A percentile compares a stretch with the other conserved stretches of the same genome.
These are phyloP conservation scores for Yamadazyma sp. DNA, from an alignment of 1,139 yeast genomes.

Conservation along the genomic window DNA sequence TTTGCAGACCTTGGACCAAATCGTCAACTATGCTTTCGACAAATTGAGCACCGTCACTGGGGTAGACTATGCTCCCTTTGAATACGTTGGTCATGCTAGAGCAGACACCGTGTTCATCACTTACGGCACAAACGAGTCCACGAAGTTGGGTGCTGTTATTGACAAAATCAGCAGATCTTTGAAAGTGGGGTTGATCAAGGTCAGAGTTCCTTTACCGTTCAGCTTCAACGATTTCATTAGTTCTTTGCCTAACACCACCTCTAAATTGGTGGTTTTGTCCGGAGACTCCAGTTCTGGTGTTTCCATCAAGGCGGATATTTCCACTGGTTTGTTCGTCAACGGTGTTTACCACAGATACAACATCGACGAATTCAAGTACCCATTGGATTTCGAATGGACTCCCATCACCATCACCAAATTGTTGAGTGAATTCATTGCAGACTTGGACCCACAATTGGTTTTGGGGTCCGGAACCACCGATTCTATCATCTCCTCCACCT, in stretches of 20 bases:
- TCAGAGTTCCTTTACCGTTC: conserved; percentile 81
- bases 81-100: conserved; percentile 60
- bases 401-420: conserved; percentile 53
- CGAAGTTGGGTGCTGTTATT: conserved; percentile 51
- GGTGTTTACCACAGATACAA: conserved; percentile 41
- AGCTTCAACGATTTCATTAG: conserved; percentile 58
- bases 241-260: conserved; percentile 57
- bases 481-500: conserved; percentile 1
- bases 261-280: conserved; percentile 60
- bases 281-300: conserved; percentile 32
- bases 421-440: conserved; percentile 42
- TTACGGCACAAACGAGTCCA: conserved; percentile 70
- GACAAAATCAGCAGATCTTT: conserved; percentile 28
- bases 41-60: conserved; percentile 60
- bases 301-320: conserved; percentile 64
- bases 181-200: conserved; percentile 64
- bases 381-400: conserved; percentile 58
- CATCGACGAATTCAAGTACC: conserved; percentile 54
- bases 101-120: conserved; percentile 76
- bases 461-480: conserved; percentile 11
- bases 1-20: conserved; percentile 21
- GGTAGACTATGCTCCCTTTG: conserved; percentile 63
- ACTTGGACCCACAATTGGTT: conserved; percentile 29
- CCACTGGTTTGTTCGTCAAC: conserved; percentile 66
- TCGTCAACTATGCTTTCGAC: conserved; percentile 40